phyloP scores from a whole-genome alignment of 805 yeast genomes.

The Saccharomyces eubayanus region DNA sequence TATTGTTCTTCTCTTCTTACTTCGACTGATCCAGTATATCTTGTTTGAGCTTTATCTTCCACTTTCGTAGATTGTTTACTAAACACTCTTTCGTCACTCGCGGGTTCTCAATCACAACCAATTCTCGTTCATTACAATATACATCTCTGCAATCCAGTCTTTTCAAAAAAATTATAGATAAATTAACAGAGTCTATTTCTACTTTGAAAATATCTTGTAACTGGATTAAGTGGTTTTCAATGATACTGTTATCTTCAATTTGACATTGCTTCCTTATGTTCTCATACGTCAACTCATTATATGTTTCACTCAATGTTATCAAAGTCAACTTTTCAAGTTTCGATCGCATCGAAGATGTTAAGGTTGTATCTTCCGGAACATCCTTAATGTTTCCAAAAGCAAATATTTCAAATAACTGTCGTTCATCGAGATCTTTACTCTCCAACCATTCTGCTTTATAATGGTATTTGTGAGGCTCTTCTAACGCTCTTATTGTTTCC shows the following conservation, averaged over 20 bases:
- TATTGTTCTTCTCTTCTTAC: neutral
- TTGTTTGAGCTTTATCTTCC: constrained; percentile 13
- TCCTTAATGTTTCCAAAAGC: constrained; percentile 24
- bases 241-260: constrained; percentile 5
- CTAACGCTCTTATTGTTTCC: constrained; percentile 7
- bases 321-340: constrained; percentile 21
- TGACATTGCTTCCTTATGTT: constrained; percentile 8
- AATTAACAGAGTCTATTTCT: constrained; percentile 18
- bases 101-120: neutral
- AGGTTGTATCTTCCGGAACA: neutral
- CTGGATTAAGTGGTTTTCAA: constrained; percentile 20
- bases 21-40: constrained; percentile 4
- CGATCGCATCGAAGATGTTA: constrained; percentile 11
- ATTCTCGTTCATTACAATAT: constrained; percentile 13
- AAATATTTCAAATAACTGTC: constrained; percentile 19
- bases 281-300: constrained; percentile 13
- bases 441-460: constrained; percentile 24
- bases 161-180: constrained; percentile 6
- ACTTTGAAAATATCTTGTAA: constrained; percentile 14
- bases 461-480: constrained; percentile 15
- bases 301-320: constrained; percentile 14
- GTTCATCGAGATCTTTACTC: constrained; percentile 3
- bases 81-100: constrained; percentile 3
- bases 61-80: constrained; percentile 6
- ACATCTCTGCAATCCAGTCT: constrained; percentile 24